Evolutionary conservation across 2,329 filamentous ascomycete species (phyloP).

Genomic region (Aspergillus sp.): DNA sequence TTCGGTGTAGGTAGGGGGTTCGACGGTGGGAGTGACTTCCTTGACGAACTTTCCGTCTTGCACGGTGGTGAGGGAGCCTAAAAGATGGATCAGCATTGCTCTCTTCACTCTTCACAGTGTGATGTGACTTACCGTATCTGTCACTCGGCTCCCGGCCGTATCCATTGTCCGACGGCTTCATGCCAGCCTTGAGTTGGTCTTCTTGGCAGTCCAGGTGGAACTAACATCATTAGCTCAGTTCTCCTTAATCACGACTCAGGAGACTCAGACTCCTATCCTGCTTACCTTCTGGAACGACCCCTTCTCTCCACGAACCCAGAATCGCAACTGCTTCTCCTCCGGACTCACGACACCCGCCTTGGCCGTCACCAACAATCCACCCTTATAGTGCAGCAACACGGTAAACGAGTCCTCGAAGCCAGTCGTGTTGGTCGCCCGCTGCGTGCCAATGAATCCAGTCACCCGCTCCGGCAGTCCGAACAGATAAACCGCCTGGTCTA

Average conservation of each 20-base stretch:
- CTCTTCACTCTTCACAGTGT: neutral
- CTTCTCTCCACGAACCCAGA: constrained; percentile 71
- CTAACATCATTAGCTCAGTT: constrained; percentile 11
- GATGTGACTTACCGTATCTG: constrained; percentile 47
- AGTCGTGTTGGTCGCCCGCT: constrained; percentile 54
- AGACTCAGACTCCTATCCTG: neutral
- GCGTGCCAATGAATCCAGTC: constrained; percentile 63
- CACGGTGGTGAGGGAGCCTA: constrained; percentile 49
- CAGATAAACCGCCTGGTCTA: constrained; percentile 68
- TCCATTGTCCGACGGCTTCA: constrained; percentile 54
- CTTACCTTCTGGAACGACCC: constrained; percentile 69
- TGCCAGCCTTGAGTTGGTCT: constrained; percentile 63
- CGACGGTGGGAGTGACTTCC: constrained; percentile 52
- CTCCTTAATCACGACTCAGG: neutral
- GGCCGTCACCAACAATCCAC: constrained; percentile 61
- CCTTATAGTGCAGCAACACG: constrained; percentile 61
- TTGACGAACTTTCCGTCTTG: constrained; percentile 49
- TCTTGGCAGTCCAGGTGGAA: constrained; percentile 69
- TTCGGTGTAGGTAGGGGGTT: constrained; percentile 63
- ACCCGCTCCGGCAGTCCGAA: constrained; percentile 66
- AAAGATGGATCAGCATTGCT: neutral
- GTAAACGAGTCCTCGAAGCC: constrained; percentile 50
- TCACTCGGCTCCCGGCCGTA: constrained; percentile 63
- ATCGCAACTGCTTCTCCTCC: constrained; percentile 66
- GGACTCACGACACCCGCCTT: constrained; percentile 66